Percentiles rank a stretch among this genome's conserved stretches.
Conservation (phyloP, 176 grass and related monocot species). For the Metroxylon sagu region DNA sequence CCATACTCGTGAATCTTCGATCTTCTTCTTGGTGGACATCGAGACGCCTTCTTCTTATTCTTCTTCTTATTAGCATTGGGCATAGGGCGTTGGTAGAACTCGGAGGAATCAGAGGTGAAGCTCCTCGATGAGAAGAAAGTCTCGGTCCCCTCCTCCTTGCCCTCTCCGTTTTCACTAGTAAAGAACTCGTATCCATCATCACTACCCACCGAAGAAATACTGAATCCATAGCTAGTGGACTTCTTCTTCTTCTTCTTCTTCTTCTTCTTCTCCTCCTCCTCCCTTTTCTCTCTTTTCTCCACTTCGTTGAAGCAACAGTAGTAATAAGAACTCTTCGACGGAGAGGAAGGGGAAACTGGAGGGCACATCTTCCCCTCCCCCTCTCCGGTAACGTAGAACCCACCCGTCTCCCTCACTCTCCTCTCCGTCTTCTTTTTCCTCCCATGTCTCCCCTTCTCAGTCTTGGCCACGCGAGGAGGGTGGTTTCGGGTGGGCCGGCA, state of each 20-base stretch:
- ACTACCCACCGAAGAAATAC: constrained; percentile 31
- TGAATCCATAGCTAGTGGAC: constrained; percentile 69
- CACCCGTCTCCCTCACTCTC: constrained; percentile 22
- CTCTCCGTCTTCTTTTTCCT: constrained; percentile 13
- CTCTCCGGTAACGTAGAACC: constrained; percentile 12
- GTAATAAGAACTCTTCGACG: constrained; percentile 29
- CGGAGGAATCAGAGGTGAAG: constrained; percentile 96
- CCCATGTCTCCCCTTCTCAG: neutral
- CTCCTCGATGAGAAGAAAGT: constrained; percentile 82
- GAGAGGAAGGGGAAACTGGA: constrained; percentile 44
- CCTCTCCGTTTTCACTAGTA: constrained; percentile 50
- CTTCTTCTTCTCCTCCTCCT: neutral
- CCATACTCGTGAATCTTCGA: neutral
- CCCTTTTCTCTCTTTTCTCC: neutral
- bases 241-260: constrained; percentile 2
- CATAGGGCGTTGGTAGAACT: constrained; percentile 53
- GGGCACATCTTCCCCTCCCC: constrained; percentile 11
- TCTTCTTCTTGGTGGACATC: constrained; percentile 3
- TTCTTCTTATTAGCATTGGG: constrained; percentile 23
- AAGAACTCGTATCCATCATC: constrained; percentile 35
- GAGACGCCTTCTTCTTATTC: constrained; percentile 3
- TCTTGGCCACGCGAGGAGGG: neutral
- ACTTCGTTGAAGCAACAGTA: neutral
- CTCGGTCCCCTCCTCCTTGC: constrained; percentile 37
- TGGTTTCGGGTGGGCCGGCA: constrained; percentile 5